phyloP scores from a whole-genome alignment of 768 basidiomycete species.

The Hemileccinum rubropunctum region DNA sequence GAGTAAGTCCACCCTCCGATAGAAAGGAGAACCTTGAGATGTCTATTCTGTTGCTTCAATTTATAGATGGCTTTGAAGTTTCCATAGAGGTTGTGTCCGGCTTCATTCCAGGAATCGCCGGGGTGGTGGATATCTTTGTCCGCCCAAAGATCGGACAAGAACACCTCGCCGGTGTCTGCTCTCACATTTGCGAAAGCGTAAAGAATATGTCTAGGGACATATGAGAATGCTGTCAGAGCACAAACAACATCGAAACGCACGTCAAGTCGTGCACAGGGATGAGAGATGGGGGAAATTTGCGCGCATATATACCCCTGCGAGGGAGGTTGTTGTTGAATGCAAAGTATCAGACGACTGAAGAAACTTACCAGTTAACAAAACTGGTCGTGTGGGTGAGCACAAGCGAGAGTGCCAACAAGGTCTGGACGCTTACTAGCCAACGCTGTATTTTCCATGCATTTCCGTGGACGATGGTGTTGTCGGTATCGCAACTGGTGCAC shows the following conservation, averaged over 20 bases:
- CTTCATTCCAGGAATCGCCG: constrained; percentile 93
- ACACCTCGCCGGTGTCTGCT: constrained; percentile 80
- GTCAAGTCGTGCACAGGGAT: constrained; percentile 87
- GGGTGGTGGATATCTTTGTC: constrained; percentile 97
- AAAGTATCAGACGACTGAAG: not conserved
- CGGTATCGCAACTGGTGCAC: constrained; percentile 5
- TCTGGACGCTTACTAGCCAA: constrained; percentile 66
- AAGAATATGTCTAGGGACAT: constrained; percentile 65
- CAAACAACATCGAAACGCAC: constrained; percentile 40
- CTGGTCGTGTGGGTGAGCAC: constrained; percentile 34
- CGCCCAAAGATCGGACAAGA: constrained; percentile 88
- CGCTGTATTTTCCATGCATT: constrained; percentile 61
- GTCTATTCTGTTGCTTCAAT: constrained; percentile 82
- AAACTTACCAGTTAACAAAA: constrained; percentile 71
- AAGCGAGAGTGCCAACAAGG: constrained; percentile 3
- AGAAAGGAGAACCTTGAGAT: constrained; percentile 76
- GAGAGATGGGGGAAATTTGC: constrained; percentile 83
- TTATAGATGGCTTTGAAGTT: constrained; percentile 93
- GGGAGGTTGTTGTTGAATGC: constrained; percentile 8
- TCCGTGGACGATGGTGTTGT: constrained; percentile 34
- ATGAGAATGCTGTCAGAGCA: constrained; percentile 5
- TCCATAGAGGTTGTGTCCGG: constrained; percentile 88
- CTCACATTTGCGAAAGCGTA: constrained; percentile 92
- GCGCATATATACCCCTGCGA: constrained; percentile 88
- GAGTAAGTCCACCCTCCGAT: constrained; percentile 98